A percentile compares a stretch with the other conserved stretches of the same genome.
phyloP scores from a whole-genome alignment of 1,284 basidiomycete genomes.

The Somion occarium region DNA sequence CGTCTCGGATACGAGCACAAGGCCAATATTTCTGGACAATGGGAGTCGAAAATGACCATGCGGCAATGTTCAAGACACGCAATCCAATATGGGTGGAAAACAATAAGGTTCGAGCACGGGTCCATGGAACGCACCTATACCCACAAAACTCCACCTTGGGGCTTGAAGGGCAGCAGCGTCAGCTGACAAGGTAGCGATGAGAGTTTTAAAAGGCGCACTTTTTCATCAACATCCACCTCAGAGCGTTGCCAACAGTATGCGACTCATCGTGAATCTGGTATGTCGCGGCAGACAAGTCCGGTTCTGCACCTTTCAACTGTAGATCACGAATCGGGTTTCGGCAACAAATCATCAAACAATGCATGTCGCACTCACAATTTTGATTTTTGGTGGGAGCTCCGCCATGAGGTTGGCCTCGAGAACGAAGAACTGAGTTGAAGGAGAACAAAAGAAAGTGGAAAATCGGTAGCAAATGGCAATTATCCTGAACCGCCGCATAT shows the following conservation, averaged over 20 bases:
- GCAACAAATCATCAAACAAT: not conserved
- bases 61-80: not conserved
- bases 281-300: constrained; percentile 87
- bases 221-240: constrained; percentile 99
- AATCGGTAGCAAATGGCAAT: not conserved
- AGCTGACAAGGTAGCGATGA: no score
- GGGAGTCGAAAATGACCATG: not conserved
- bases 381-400: constrained; percentile 48
- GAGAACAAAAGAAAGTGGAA: constrained; percentile 3
- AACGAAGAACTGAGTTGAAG: no score
- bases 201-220: constrained; percentile 57
- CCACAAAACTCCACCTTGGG: constrained; percentile 99
- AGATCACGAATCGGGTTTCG: no score
- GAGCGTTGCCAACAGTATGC: constrained; percentile 92
- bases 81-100: not conserved
- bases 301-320: constrained; percentile 71
- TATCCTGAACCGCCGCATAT: not conserved
- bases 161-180: constrained; percentile 27
- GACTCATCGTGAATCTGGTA: constrained; percentile 93
- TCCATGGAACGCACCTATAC: constrained; percentile 67
- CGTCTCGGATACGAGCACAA: not conserved
- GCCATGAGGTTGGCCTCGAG: constrained; percentile 31
- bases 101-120: constrained; percentile 10
- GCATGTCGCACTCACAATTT: constrained; percentile 39
- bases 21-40: not conserved